A percentile compares a stretch with the other conserved stretches of the same genome.
These are phyloP conservation scores for Perilla frutescens DNA, from an alignment of 257 asterid genomes.

Conservation along the genomic window DNA sequence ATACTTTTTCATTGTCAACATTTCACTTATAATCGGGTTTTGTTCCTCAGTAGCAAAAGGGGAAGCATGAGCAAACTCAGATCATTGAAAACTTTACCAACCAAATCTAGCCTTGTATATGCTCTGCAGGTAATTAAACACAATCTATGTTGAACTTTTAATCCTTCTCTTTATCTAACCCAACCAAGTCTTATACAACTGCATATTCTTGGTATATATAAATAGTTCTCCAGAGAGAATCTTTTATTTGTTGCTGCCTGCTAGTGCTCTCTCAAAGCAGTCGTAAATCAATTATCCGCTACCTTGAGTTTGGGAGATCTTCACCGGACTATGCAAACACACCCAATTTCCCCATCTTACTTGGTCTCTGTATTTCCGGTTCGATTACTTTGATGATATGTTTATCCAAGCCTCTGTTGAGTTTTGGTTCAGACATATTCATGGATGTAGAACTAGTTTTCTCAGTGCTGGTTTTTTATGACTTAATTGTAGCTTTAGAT, in stretches of 20 bases:
- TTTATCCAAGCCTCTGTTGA: background rate
- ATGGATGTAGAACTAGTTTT: constrained; percentile 19
- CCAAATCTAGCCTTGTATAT: constrained; percentile 46
- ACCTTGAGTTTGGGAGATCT: constrained; percentile 12
- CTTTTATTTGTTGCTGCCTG: too few species aligned
- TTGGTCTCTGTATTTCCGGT: background rate
- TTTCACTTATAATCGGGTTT: too few species aligned
- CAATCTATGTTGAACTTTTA: too few species aligned
- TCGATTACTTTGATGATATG: background rate
- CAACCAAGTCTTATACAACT: too few species aligned
- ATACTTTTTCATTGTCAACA: too few species aligned
- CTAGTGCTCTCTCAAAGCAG: too few species aligned
- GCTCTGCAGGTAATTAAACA: too few species aligned
- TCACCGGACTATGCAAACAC: background rate
- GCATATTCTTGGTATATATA: too few species aligned
- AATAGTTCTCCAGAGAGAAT: too few species aligned
- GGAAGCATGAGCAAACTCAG: constrained; percentile 57
- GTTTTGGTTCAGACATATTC: background rate
- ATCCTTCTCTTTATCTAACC: too few species aligned
- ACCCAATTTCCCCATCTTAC: background rate
- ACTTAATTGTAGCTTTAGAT: background rate
- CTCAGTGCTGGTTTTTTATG: background rate
- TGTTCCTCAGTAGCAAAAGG: too few species aligned
- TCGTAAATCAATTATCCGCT: background rate
- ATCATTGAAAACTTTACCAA: constrained; percentile 74